Conservation (phyloP, 768 basidiomycete species). For the Collybiopsis confluens region DNA sequence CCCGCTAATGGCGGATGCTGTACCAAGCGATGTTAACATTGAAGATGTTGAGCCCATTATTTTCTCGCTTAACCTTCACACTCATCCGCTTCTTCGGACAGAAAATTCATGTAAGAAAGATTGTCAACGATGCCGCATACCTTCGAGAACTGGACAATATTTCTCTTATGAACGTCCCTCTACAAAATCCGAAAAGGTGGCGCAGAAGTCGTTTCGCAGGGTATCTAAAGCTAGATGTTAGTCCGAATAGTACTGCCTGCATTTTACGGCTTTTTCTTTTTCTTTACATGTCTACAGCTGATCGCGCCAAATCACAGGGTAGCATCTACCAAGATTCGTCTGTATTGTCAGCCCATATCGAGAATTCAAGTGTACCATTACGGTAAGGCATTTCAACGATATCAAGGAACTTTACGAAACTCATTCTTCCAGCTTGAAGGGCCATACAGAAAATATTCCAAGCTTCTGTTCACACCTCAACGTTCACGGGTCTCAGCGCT, state of each 20-base stretch:
- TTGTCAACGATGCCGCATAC: conserved; percentile 62
- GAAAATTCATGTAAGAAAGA: conserved; percentile 33
- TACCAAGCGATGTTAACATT: conserved; percentile 26
- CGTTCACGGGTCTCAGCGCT: conserved; percentile 45
- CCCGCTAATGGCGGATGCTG: conserved; percentile 48
- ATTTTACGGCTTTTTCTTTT: conserved; percentile 17
- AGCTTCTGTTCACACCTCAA: conserved; percentile 45
- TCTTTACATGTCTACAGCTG: not conserved
- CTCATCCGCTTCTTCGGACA: conserved; percentile 17
- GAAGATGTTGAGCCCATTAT: conserved; percentile 16
- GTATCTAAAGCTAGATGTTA: conserved; percentile 20
- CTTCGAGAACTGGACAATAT: conserved; percentile 46
- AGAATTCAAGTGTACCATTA: conserved; percentile 54
- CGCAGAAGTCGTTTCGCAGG: conserved; percentile 15
- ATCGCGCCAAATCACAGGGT: conserved; percentile 12
- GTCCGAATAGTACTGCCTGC: conserved; percentile 15
- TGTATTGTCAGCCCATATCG: conserved; percentile 53
- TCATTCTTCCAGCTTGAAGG: conserved; percentile 23
- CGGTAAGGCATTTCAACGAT: conserved; percentile 34
- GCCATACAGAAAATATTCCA: conserved; percentile 33
- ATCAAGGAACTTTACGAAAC: not conserved
- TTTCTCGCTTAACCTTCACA: conserved; percentile 3
- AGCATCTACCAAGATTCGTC: conserved; percentile 51
- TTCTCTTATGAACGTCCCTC: conserved; percentile 46
- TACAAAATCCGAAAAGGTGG: conserved; percentile 45